Base-by-base conservation (phyloP, 148 eudicot genomes). In the Silene uniflora region DNA sequence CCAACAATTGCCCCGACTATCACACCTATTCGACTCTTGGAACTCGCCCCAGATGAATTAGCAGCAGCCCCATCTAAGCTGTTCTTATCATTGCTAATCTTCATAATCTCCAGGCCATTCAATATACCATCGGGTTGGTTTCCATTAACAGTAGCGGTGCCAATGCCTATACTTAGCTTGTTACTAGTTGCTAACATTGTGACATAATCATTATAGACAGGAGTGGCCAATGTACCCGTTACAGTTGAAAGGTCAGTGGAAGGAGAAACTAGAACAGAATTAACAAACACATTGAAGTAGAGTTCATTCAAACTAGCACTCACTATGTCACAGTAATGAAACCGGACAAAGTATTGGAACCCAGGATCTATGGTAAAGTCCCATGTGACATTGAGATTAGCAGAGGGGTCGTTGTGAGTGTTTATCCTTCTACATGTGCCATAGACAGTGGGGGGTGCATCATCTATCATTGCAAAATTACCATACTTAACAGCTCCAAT, bases 401-500 rank as follows among this genome's bases (percentile, higher is more conserved):
- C 84, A 52, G 5, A 75, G 29, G 93, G 89, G 71, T 87, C 77
- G 7, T 7, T 23, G 23, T 44, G 80, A 0, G 91, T 77, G 69
- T 80, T 79, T 86, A 93, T 83, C 82, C 66, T 75, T 11, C 86
- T 83, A 62, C 87, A 84, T 54, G 90, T 88, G 32, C 93, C 93
- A 79, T 93, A 93, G n/a, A 93, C 98, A 25, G 88, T 71, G 16
- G 29, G 25, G 0, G 98, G 98, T 77, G 98, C 98, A 71, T 65
- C 82, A 73, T 77, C 88, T 9, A 9, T 3, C 12, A 93, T 84
- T 6, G 93, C 89, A 8, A 86, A 83, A 62, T 62, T 72, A 16
- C 14, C 83, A 65, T 91, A 91, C 62, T 17, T 72, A 59, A 91
- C 96, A 73, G 89, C 85, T 59, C 62, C 70, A 10, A 74, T 71